Percentiles rank a stretch among this genome's conserved stretches.
phyloP scores from a whole-genome alignment of 192 early-diverging fungal genomes.

The Backusella tuberculispora region DNA sequence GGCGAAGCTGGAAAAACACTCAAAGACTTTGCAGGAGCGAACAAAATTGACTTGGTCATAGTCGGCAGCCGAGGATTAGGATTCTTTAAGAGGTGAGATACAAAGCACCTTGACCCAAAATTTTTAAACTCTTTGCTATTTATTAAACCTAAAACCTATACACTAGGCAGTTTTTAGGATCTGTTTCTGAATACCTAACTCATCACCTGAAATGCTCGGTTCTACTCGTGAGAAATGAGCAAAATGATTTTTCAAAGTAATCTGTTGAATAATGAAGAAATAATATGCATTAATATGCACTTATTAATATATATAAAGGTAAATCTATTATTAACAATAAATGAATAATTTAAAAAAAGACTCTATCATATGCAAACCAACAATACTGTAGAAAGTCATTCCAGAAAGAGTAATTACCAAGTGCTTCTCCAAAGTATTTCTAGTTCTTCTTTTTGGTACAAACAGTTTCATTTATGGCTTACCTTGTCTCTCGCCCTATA shows the following conservation, averaged over 20 bases:
- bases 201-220: conserved; percentile 29
- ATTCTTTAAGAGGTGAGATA: conserved; percentile 30
- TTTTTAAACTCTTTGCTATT: neutral
- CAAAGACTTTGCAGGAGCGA: conserved; percentile 24
- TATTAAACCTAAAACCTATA: neutral
- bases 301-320: neutral
- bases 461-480: neutral
- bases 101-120: too few relatives aligned
- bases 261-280: neutral
- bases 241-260: neutral
- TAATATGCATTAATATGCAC: neutral
- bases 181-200: conserved; percentile 28
- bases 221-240: conserved; percentile 18
- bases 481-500: neutral
- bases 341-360: neutral
- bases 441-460: neutral
- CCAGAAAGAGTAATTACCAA: neutral
- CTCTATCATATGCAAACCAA: neutral
- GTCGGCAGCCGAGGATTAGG: conserved; percentile 30
- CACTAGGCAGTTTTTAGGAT: conserved; percentile 28
- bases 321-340: neutral
- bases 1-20: conserved; percentile 26
- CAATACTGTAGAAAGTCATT: neutral
- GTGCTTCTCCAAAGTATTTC: neutral
- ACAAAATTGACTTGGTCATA: conserved; percentile 24